phyloP scores from a whole-genome alignment of 306 rosid genomes.

The Nissolia schottii region DNA sequence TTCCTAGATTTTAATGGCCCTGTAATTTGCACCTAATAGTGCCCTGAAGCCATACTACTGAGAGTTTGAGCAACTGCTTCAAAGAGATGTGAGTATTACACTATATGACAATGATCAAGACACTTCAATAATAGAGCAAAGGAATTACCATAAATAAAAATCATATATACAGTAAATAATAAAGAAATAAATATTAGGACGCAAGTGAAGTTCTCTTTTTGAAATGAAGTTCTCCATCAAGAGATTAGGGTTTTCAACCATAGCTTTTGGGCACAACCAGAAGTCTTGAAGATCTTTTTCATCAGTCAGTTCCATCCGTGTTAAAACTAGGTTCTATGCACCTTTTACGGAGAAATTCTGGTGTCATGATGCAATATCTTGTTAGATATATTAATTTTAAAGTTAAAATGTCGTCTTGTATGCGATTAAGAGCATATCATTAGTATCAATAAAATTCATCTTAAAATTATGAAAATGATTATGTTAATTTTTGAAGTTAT shows the following conservation, averaged over 20 bases:
- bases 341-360: too few relatives aligned
- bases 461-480: too few relatives aligned
- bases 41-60: background rate
- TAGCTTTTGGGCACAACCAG: background rate
- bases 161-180: background rate
- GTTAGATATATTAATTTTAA: too few relatives aligned
- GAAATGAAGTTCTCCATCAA: background rate
- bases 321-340: background rate
- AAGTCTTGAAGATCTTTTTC: background rate
- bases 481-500: too few relatives aligned
- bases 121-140: background rate
- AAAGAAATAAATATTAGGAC: background rate
- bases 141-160: background rate
- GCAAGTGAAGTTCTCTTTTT: background rate
- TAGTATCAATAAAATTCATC: too few relatives aligned
- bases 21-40: background rate
- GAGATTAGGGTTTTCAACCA: conserved; percentile 2
- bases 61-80: background rate
- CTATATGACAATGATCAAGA: background rate
- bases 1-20: background rate
- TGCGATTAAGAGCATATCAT: too few relatives aligned
- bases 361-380: too few relatives aligned
- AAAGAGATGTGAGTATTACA: background rate
- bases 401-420: too few relatives aligned
- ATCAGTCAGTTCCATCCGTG: background rate